phyloP scores from a whole-genome alignment of 495 filamentous ascomycete species.

The Hypoxylon lienhwacheense region DNA sequence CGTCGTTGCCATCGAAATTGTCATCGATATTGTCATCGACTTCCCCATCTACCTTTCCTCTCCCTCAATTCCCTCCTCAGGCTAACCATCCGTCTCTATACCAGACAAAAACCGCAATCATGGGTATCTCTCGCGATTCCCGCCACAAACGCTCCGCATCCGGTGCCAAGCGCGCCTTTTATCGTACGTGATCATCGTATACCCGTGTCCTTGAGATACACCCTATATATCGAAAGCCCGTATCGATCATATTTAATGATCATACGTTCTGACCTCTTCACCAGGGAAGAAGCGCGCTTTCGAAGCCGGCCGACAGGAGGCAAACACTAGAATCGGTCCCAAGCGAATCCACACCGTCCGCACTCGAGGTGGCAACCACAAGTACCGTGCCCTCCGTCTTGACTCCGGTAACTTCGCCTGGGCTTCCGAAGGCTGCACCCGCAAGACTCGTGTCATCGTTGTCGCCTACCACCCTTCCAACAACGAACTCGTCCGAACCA shows the following conservation, averaged over 20 bases:
- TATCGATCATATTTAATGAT: conserved; percentile 44
- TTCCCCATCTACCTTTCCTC: conserved; percentile 9
- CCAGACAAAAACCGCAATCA: conserved; percentile 58
- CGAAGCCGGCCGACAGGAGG: conserved; percentile 98
- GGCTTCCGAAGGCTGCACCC: conserved; percentile 94
- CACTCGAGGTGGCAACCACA: conserved; percentile 97
- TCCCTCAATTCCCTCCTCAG: conserved; percentile 13
- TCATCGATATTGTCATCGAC: background rate
- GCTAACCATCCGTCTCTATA: conserved; percentile 23
- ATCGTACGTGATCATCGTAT: conserved; percentile 60
- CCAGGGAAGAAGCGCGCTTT: conserved; percentile 88
- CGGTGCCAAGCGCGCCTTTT: conserved; percentile 93
- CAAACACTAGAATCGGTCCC: conserved; percentile 97
- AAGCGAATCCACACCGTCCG: conserved; percentile 99
- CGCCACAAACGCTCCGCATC: conserved; percentile 98
- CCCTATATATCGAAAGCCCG: conserved; percentile 58
- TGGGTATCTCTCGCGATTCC: conserved; percentile 99
- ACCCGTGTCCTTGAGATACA: conserved; percentile 24
- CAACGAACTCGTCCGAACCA: conserved; percentile 99
- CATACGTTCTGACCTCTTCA: conserved; percentile 66
- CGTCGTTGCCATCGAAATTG: background rate
- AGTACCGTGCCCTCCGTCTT: conserved; percentile 98
- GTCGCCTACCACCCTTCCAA: conserved; percentile 99
- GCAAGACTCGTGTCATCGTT: conserved; percentile 97
- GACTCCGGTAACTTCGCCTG: conserved; percentile 99